phyloP scores from a whole-genome alignment of 805 yeast species.

The Saccharomycopsis olivae region DNA sequence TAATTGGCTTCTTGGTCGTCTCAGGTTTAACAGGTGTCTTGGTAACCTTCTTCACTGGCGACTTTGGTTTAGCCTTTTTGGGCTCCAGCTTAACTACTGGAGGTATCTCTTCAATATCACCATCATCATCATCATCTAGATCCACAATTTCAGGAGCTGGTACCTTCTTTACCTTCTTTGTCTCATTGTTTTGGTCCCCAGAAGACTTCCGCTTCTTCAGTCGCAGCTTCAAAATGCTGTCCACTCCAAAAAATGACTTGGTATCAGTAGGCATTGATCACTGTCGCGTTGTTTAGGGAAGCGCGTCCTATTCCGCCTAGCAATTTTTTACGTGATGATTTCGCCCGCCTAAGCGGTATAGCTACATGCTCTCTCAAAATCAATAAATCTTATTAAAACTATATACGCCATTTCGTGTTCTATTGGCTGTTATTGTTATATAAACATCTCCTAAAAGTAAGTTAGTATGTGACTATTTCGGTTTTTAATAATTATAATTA shows the following conservation, averaged over 20 bases:
- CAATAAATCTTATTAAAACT: no score
- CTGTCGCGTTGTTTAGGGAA: no score
- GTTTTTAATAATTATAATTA: no score
- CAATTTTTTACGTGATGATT: no score
- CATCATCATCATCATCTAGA: conserved; percentile 4
- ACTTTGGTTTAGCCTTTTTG: background rate
- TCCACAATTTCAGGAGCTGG: conserved; percentile 7
- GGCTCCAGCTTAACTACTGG: conserved; percentile 1
- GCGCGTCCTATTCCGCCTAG: no score
- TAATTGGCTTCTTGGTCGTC: conserved; percentile 19
- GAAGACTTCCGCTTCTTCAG: background rate
- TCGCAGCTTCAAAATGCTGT: background rate
- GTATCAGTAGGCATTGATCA: conserved; percentile 16
- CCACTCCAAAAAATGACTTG: conserved; percentile 10
- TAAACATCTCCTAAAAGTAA: no score
- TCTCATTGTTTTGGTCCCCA: conserved; percentile 9
- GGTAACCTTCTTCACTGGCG: conserved; percentile 21
- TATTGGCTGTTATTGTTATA: no score
- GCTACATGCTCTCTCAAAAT: no score
- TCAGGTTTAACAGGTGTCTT: conserved; percentile 21
- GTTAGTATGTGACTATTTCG: no score
- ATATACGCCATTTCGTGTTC: no score
- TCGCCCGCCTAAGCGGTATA: no score
- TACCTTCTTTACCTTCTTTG: conserved; percentile 2
- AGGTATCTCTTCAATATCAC: conserved; percentile 1